Evolutionary conservation across 2,329 filamentous ascomycete genomes (phyloP).

Genomic region (Paecilomyces fulvus): DNA sequence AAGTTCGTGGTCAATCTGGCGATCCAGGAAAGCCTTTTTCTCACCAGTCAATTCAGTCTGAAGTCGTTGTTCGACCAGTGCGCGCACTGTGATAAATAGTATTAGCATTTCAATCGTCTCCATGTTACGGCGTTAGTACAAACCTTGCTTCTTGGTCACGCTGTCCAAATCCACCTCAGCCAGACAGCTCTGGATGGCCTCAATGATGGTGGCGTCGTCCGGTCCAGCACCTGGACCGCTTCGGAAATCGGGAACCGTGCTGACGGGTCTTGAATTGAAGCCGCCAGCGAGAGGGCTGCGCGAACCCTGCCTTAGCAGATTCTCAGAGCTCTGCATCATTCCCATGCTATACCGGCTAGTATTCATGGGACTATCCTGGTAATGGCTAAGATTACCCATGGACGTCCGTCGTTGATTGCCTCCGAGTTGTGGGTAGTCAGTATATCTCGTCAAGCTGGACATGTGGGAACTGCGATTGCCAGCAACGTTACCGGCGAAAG

Average conservation of each 20-base stretch:
- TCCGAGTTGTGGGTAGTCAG: slow-evolving; percentile 47
- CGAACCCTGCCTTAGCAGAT: slow-evolving; percentile 31
- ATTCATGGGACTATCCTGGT: slow-evolving; percentile 36
- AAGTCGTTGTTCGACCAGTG: slow-evolving; percentile 83
- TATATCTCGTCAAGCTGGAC: slow-evolving; percentile 56
- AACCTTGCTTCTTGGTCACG: slow-evolving; percentile 94
- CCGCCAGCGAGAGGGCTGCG: slow-evolving; percentile 44
- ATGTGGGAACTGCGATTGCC: slow-evolving; percentile 60
- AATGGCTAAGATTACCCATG: slow-evolving; percentile 46
- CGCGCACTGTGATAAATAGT: slow-evolving; percentile 48
- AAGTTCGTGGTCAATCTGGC: slow-evolving; percentile 85
- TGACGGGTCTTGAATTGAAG: slow-evolving; percentile 42
- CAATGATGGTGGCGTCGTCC: slow-evolving; percentile 70
- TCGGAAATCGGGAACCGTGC: slow-evolving; percentile 51
- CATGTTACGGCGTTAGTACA: slow-evolving; percentile 15
- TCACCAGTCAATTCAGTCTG: slow-evolving; percentile 84
- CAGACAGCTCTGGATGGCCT: slow-evolving; percentile 75
- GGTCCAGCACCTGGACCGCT: slow-evolving; percentile 50
- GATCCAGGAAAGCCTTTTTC: slow-evolving; percentile 79
- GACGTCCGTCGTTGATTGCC: slow-evolving; percentile 47
- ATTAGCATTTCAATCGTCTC: background rate
- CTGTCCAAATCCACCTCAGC: slow-evolving; percentile 85
- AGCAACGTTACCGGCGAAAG: slow-evolving; percentile 49
- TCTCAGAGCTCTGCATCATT: slow-evolving; percentile 37
- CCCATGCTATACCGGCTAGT: slow-evolving; percentile 32